phyloP scores from a whole-genome alignment of 257 asterid genomes.

The Knoxia roxburghii region DNA sequence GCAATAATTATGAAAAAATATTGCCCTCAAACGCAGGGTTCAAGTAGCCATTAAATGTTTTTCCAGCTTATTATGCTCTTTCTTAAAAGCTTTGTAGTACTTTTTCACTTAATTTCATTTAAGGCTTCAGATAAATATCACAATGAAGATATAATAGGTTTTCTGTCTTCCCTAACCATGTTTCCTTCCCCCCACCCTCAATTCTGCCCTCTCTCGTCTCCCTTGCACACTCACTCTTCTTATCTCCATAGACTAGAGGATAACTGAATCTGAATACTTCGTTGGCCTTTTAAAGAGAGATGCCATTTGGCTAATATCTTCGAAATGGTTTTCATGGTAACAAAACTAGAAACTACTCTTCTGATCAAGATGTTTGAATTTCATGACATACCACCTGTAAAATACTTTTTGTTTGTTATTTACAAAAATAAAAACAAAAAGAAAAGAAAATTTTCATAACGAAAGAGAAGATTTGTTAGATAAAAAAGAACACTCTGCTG shows the following conservation, averaged over 20 bases:
- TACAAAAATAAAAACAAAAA: neutral
- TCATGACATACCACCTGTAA: neutral
- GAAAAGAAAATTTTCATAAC: too few relatives aligned
- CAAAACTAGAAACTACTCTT: neutral
- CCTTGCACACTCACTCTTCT: too few relatives aligned
- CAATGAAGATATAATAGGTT: too few relatives aligned
- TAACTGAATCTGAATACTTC: neutral
- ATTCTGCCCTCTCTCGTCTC: too few relatives aligned
- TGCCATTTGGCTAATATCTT: neutral
- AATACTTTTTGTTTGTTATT: neutral
- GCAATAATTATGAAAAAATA: neutral
- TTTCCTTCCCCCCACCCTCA: too few relatives aligned
- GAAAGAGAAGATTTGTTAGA: too few relatives aligned
- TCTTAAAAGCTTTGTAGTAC: neutral
- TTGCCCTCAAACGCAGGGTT: neutral
- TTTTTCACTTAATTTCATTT: neutral
- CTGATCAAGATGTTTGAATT: neutral
- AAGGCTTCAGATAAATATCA: too few relatives aligned
- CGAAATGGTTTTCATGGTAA: neutral
- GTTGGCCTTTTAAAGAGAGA: neutral
- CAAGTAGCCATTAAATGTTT: neutral
- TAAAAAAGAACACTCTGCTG: too few relatives aligned
- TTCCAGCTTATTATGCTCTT: neutral
- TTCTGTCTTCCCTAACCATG: too few relatives aligned
- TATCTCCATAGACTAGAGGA: neutral